Evolutionary conservation across 257 asterid species (phyloP), one percentile per base, ranked within the genome.

Genomic region (Eucommia ulmoides): DNA sequence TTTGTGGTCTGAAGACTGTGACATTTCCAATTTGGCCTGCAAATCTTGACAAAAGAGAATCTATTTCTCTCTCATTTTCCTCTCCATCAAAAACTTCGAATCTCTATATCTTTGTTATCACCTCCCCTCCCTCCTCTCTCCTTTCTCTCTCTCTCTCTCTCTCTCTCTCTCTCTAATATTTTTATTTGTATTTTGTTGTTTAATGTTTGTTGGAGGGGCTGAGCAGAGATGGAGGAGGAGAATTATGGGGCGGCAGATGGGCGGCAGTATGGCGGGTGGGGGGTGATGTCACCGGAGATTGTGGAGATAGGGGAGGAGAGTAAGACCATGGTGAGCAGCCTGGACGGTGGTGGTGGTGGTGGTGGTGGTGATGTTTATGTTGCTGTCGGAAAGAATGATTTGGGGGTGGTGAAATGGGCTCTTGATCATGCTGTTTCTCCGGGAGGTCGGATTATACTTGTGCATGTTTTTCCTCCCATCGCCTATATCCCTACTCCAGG

Each of bases 301-400:
- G 80, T 73, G 7, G 92, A 85, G 77, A 60, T 82, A 24, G 73
- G 38, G n/a, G 92, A 82, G 24, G 93, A 77, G 14, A 67, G 59
- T 63, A 61, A 19, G 60, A 73, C 67, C 63, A 62, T 19, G 7
- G 58, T 33, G 5, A 38, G 60, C 26, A 54, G 68, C 57, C 7
- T 7, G 8, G 50, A 70, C 56, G 75, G 55, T 45, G 67, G 58
- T 46, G 72, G 56, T 20, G 59, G 19, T 16, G 61, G 65, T 46
- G 72, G 56, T 20, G 59, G 19, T 16, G 61, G 65, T 58, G 96
- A 80, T 66, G 74, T 79, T 11, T 85, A 85, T 67, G 72, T 85
- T 49, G 85, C 83, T 45, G 88, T 82, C 46, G 94, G 88, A 7
- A 85, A 75, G 42, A 70, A 77, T 59, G 96, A 85, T 60, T 52